These are phyloP conservation scores for Takakia lepidozioides DNA, from an alignment of 225 moss, liverwort and hornwort genomes.

Conservation along the genomic window DNA sequence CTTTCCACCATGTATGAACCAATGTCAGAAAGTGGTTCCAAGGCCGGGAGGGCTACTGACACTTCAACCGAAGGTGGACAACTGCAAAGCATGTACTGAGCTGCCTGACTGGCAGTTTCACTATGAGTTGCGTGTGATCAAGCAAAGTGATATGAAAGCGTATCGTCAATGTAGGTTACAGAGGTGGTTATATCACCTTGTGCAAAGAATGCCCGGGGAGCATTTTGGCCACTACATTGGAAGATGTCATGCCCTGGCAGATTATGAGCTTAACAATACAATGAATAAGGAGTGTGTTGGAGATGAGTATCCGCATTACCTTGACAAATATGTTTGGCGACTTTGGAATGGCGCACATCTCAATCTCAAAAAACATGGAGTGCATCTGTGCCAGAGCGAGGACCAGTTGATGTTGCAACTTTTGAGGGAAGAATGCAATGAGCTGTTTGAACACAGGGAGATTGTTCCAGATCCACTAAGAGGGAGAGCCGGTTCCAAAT, in stretches of 20 bases:
- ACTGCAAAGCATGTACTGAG: too few relatives aligned
- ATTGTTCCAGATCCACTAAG: conserved; percentile 31
- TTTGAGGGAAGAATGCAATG: conserved; percentile 40
- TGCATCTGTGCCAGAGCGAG: conserved; percentile 3
- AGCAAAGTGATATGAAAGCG: conserved; percentile 21
- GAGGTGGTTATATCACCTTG: conserved; percentile 43
- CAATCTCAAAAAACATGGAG: conserved; percentile 33
- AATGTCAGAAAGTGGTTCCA: too few relatives aligned
- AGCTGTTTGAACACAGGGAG: conserved; percentile 28
- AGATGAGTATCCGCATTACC: conserved; percentile 39
- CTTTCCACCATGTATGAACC: too few relatives aligned
- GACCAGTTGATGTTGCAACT: conserved; percentile 25
- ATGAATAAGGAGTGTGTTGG: conserved; percentile 37
- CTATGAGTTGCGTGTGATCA: conserved; percentile 30
- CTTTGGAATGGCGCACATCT: conserved; percentile 33
- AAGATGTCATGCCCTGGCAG: conserved; percentile 33
- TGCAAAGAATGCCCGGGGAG: conserved; percentile 28
- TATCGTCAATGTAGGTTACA: conserved; percentile 44
- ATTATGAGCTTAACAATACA: conserved; percentile 42
- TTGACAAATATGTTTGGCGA: conserved; percentile 16
- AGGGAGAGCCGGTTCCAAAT: not conserved
- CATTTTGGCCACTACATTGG: conserved; percentile 51
- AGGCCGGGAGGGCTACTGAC: too few relatives aligned
- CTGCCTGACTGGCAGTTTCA: not conserved
- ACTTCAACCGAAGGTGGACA: too few relatives aligned